Evolutionary conservation across 2,329 filamentous ascomycete genomes (phyloP), one percentile per base, ranked within the genome.

Genomic region (Trichoderma oligosporum): DNA sequence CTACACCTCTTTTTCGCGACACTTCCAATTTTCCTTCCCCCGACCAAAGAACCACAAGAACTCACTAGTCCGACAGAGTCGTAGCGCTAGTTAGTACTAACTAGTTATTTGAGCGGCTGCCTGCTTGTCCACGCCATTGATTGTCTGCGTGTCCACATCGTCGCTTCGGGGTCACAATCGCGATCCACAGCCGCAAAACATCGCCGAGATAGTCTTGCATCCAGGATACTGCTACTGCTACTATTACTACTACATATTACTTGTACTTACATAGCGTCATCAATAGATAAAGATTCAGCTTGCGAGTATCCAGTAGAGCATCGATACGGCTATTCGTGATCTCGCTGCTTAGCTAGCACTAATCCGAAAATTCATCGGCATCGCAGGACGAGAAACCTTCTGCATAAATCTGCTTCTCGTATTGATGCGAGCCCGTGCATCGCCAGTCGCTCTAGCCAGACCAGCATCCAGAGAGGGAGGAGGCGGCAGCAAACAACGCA

Each of bases 151-250:
- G 44, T 27, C 44, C 44, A 46, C 44, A 29, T 46, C 44, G 18
- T 16, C 41, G 20, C 18, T 27, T 46, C 45, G 39, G 41, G 41
- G 31, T 41, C 39, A 54, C 51, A 38, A 54, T 54, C 51, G 41
- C 51, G 51, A 54, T 54, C 51, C 51, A 45, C 51, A 45, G 51
- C 51, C 51, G 51, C 51, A 54, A 44, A 54, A 29, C 51, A 46
- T 46, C 51, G 39, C 51, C 51, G 16, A 46, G 51, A 29, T 46
- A 7, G 41, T 29, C 51, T 38, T 33, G 51, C 38, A 44, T 46
- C 41, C 51, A 54, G 42, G 20, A 27, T 11, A 4, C 29, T 20
- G 35, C 16, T 20, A 38, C 51, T 31, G n/a, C n/a, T n/a, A n/a
- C n/a, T n/a, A n/a, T n/a, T n/a, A n/a, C n/a, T n/a, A n/a, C n/a